Percentiles rank a stretch among this genome's conserved stretches.
Evolutionary conservation across 164 flowering plant species (phyloP).

Genomic region (Nymphaea colorata): DNA sequence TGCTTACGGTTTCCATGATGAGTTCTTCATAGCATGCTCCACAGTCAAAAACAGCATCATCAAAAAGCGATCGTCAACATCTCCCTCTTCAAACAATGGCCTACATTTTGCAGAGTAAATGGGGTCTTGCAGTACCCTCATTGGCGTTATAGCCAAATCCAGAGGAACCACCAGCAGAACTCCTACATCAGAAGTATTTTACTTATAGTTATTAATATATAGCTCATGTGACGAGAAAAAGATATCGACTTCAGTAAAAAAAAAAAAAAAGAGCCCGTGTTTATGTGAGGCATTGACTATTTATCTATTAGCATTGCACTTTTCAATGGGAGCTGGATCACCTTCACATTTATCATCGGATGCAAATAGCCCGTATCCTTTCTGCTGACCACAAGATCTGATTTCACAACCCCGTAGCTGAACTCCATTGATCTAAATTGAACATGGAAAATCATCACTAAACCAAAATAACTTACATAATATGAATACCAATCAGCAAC

Average conservation of each 20-base stretch:
- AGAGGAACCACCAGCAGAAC: constrained; percentile 76
- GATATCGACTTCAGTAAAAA: not conserved
- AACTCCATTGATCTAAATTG: constrained; percentile 49
- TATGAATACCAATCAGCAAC: not conserved
- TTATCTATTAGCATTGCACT: not conserved
- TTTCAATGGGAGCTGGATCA: constrained; percentile 7
- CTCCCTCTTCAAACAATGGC: constrained; percentile 81
- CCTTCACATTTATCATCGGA: constrained; percentile 30
- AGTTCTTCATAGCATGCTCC: constrained; percentile 78
- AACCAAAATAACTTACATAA: not conserved
- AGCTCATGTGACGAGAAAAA: not conserved
- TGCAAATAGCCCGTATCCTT: constrained; percentile 71
- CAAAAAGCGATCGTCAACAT: constrained; percentile 90
- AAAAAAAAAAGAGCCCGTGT: not conserved
- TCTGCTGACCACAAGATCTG: constrained; percentile 50
- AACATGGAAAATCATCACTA: too few species aligned
- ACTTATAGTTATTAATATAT: not conserved
- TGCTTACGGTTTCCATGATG: constrained; percentile 93
- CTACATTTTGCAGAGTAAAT: constrained; percentile 68
- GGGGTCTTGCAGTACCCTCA: constrained; percentile 92
- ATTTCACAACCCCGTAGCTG: constrained; percentile 73
- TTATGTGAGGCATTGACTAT: not conserved
- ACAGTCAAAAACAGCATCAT: constrained; percentile 64
- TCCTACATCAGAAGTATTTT: constrained; percentile 22
- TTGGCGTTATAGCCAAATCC: constrained; percentile 86